Evolutionary conservation across 139 green algal genomes (phyloP), one percentile per base, ranked within the genome.

Genomic region (Desmodesmus armatus): DNA sequence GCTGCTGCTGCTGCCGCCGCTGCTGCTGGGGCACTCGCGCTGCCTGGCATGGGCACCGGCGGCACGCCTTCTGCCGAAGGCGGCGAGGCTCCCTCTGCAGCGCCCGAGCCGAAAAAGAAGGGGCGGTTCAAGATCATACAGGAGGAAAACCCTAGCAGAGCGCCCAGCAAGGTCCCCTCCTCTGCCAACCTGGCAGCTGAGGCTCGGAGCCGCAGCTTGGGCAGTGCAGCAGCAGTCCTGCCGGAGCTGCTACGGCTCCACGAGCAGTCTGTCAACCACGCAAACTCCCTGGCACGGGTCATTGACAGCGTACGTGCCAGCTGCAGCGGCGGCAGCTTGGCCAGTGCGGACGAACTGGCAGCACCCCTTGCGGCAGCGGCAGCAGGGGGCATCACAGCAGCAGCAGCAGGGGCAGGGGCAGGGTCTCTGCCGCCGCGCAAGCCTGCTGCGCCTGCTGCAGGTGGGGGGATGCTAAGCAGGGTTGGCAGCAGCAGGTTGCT

Each of bases 51-150:
- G 5, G 65, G 65, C 33, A 72, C 27, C n/a, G 65, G 19, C 27
- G 65, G 31, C 5, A 17, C 33, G 19, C 39, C 71, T 62, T 27
- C 47, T 47, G 73, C 60, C 3, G 39, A 19, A 43, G 78, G 63
- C 13, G 63, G 78, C 37, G n/a, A 5, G 44, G 83, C 80, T 40
- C 15, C 74, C 11, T 35, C 25, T 19, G 71, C 29, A 4, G 55
- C 31, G 3, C 43, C 87, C 55, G 87, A 90, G 83, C 86, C 89
- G 25, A 90, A 91, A 83, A 91, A 91, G 78, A 87, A 95, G 78
- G 95, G 95, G 13, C 87, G 95, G 23, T 98, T 98, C 90, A 92
- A 92, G 21, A 95, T 97, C 37, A 95, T 97, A 21, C 91, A 95
- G 74, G 91, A 97, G 39, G 91, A 94, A 25, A 58, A 11, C 7